Conservation (phyloP, 208 protist species). For the Angomonas deanei region DNA sequence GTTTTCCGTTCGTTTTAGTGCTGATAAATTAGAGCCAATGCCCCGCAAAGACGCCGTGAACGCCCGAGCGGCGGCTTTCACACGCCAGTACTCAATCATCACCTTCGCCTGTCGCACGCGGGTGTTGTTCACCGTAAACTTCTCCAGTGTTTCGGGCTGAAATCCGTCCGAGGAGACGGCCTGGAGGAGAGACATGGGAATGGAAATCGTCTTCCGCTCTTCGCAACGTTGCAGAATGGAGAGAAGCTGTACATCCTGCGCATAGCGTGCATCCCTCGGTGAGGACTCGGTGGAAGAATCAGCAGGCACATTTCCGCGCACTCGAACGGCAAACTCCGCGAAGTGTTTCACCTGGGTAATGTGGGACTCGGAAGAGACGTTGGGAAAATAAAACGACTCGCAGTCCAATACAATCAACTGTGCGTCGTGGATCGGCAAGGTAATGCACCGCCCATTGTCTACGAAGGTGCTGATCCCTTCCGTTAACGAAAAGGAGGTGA, state of each 20-base stretch:
- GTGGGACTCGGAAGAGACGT: constrained; percentile 18
- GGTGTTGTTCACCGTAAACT: neutral
- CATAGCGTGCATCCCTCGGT: no score
- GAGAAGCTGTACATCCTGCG: neutral
- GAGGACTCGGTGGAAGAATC: no score
- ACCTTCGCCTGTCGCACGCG: neutral
- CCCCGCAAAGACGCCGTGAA: neutral
- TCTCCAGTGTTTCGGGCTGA: neutral
- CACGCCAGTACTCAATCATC: neutral
- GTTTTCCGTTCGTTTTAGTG: neutral
- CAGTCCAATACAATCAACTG: constrained; percentile 40
- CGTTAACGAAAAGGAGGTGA: constrained; percentile 45
- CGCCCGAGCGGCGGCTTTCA: neutral
- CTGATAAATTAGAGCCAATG: neutral
- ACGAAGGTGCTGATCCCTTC: constrained; percentile 73
- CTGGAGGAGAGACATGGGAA: neutral
- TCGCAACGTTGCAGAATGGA: neutral
- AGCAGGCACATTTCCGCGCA: no score
- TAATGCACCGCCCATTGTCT: constrained; percentile 25
- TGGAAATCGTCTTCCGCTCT: neutral
- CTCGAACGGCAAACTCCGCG: constrained; percentile 3
- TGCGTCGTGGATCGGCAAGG: constrained; percentile 62
- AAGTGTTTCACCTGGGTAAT: constrained; percentile 30
- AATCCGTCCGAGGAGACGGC: neutral
- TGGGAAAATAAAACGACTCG: constrained; percentile 28